Evolutionary conservation across 192 early-diverging fungal genomes (phyloP), one percentile per base, ranked within the genome.

Genomic region (Linderina pennispora): DNA sequence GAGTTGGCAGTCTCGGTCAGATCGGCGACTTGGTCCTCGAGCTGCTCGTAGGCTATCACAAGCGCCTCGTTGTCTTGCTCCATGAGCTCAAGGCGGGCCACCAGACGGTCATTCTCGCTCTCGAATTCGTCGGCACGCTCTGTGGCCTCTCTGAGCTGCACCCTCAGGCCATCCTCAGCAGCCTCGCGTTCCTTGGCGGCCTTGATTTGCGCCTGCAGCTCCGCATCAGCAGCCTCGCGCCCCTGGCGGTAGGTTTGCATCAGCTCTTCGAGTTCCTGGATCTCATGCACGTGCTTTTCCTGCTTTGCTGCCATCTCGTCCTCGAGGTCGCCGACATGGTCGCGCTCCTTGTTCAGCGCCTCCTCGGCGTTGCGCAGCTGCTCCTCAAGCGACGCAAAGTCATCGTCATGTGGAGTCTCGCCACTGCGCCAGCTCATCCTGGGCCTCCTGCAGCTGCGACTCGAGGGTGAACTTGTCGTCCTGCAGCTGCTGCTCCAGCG

Each of bases 401-500:
- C 53, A n/a, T 43, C 44, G 18, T 24, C 28, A 38, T 40, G 53
- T 15, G 45, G 14, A 2, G 18, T 10, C 25, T 36, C 14, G 8
- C 43, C 20, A 2, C 15, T 11, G n/a, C 9, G 43, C 24, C 32
- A 45, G 31, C 44, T 45, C 44, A 14, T 23, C 44, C 32, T 35
- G 59, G 15, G 42, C 37, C 16, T 43, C 44, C 18, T 53, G 45
- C 11, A 61, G 39, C 41, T 48, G 58, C 31, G 23, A 26, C 28
- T 53, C 58, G 0, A 61, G 41, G 10, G 45, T 23, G 22, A 37
- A 37, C 13, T 50, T 45, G 23, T 58, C 40, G 36, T 65, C 62
- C 8, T 50, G 45, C 37, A 50, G 23, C 23, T 48, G 50, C 51
- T 65, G 62, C 43, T 58, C 55, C 3, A 53, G 36, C 2, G 42